A percentile compares a stretch with the other conserved stretches of the same genome.
phyloP scores from a whole-genome alignment of 1,284 basidiomycete genomes.

The Apiotrichum siamense region DNA sequence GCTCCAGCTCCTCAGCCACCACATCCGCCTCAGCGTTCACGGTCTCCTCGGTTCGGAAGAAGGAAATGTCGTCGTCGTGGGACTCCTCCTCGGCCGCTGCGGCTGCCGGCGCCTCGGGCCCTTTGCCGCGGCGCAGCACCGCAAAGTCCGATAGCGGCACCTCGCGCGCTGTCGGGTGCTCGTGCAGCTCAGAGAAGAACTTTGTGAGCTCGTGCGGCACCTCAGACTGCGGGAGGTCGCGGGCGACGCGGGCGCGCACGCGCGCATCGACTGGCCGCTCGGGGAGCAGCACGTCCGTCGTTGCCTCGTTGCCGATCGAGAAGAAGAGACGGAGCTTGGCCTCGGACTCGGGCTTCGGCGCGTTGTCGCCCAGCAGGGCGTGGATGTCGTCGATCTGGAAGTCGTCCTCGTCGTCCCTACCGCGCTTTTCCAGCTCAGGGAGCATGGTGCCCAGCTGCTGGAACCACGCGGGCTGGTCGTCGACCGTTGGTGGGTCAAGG shows the following conservation, averaged over 20 bases:
- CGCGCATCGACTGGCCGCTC: conserved; percentile 13
- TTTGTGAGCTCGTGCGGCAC: conserved; percentile 1
- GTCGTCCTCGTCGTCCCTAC: background rate
- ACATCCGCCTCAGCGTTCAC: background rate
- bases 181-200: conserved; percentile 10
- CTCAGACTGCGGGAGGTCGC: background rate
- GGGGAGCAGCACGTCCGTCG: conserved; percentile 10
- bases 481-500: background rate
- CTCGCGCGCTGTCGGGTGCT: background rate
- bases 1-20: background rate
- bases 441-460: conserved; percentile 3
- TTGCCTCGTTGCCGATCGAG: background rate
- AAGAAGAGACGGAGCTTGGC: background rate
- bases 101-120: background rate
- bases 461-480: conserved; percentile 8
- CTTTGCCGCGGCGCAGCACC: conserved; percentile 2
- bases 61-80: background rate
- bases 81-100: background rate
- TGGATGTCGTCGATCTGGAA: conserved; percentile 7
- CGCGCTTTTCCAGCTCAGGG: background rate
- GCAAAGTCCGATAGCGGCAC: conserved; percentile 8
- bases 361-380: conserved; percentile 4
- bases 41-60: too few species aligned
- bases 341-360: background rate
- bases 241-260: background rate